phyloP scores from a whole-genome alignment of 2,329 filamentous ascomycete species.

The Clathrospora elynae region DNA sequence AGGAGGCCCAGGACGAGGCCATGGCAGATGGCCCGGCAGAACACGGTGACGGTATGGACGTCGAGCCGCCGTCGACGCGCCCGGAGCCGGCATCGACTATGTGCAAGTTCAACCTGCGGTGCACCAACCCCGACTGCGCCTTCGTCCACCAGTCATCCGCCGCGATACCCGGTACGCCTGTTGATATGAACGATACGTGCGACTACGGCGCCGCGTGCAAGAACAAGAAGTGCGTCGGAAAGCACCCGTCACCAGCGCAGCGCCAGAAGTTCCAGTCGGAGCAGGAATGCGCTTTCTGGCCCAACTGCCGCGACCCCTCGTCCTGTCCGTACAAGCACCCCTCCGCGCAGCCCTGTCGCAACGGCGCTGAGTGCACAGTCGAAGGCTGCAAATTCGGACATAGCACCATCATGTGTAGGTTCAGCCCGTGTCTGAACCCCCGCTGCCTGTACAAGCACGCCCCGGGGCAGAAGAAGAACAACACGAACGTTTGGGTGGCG shows the following conservation, averaged over 20 bases:
- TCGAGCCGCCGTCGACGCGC: constrained; percentile 62
- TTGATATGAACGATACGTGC: constrained; percentile 83
- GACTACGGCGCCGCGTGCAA: constrained; percentile 89
- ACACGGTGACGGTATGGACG: constrained; percentile 59
- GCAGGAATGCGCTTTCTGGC: constrained; percentile 88
- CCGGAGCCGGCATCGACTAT: constrained; percentile 67
- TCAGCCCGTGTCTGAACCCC: constrained; percentile 89
- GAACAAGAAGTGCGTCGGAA: constrained; percentile 89
- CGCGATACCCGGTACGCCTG: constrained; percentile 73
- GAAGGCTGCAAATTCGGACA: constrained; percentile 90
- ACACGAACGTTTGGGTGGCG: constrained; percentile 87
- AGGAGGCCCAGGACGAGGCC: constrained; percentile 46
- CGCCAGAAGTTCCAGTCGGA: constrained; percentile 78
- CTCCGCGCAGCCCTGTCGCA: constrained; percentile 82
- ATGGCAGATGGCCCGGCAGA: constrained; percentile 47
- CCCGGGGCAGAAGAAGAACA: constrained; percentile 78
- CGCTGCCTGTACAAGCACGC: constrained; percentile 87
- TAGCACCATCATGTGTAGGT: constrained; percentile 82
- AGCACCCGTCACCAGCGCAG: constrained; percentile 88
- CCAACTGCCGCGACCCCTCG: constrained; percentile 81
- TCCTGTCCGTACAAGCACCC: constrained; percentile 90
- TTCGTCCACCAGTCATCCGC: constrained; percentile 95
- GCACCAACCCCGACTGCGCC: constrained; percentile 86
- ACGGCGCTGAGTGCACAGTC: constrained; percentile 84
- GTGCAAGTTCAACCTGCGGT: constrained; percentile 88